Conservation (phyloP, 495 filamentous ascomycete genomes). For the Geopyxis carbonaria region DNA sequence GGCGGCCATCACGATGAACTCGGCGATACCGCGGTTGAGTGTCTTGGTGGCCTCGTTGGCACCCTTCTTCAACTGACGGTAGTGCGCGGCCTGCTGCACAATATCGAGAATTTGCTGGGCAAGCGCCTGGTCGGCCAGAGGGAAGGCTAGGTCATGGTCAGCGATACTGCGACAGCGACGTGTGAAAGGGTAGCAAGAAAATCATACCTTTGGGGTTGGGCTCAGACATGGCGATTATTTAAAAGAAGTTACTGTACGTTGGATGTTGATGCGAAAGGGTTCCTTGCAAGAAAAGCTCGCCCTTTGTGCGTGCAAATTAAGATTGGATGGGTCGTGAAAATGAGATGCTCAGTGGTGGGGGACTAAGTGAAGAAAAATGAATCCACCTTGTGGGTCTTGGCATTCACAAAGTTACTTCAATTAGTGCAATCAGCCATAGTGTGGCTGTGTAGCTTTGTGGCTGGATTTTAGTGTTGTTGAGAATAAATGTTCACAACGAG, state of each 20-base stretch:
- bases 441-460: too few relatives aligned
- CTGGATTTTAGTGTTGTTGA: too few relatives aligned
- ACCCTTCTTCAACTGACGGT: constrained; percentile 79
- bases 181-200: neutral
- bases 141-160: constrained; percentile 48
- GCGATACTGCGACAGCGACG: neutral
- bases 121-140: constrained; percentile 67
- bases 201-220: constrained; percentile 21
- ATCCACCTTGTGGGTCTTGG: too few relatives aligned
- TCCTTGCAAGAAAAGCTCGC: constrained; percentile 25
- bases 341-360: too few relatives aligned
- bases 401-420: too few relatives aligned
- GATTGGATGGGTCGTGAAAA: too few relatives aligned
- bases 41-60: constrained; percentile 69
- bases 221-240: constrained; percentile 13
- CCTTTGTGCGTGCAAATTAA: too few relatives aligned
- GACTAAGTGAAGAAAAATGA: too few relatives aligned
- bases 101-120: constrained; percentile 68
- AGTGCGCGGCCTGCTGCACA: constrained; percentile 71
- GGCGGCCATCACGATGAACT: constrained; percentile 76
- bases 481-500: too few relatives aligned
- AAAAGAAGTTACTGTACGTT: neutral
- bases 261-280: constrained; percentile 14
- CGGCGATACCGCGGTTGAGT: constrained; percentile 71
- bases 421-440: too few relatives aligned